Conservation (phyloP, 768 basidiomycete genomes). For the Rhodotorula sphaerocarpa region DNA sequence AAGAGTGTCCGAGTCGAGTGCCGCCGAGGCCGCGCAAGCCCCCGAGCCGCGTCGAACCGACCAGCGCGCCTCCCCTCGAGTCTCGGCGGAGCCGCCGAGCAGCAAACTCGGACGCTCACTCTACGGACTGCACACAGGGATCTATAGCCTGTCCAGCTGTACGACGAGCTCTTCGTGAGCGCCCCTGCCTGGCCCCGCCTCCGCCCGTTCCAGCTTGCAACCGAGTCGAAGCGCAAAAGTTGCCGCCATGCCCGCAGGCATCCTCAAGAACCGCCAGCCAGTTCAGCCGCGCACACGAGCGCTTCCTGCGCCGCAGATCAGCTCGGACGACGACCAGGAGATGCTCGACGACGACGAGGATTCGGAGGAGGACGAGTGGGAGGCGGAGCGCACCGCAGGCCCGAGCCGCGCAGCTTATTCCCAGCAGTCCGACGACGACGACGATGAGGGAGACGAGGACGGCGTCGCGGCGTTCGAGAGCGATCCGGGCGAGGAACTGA, state of each 20-base stretch:
- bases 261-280: not conserved
- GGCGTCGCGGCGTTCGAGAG: conserved; percentile 27
- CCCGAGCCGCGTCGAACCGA: too few relatives aligned
- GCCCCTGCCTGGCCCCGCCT: too few relatives aligned
- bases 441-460: conserved; percentile 22
- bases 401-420: not conserved
- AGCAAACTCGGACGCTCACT: too few relatives aligned
- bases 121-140: too few relatives aligned
- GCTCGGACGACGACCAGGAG: not conserved
- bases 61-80: too few relatives aligned
- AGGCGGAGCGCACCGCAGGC: not conserved
- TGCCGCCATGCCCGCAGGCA: not conserved
- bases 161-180: too few relatives aligned
- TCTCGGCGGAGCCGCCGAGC: too few relatives aligned
- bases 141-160: too few relatives aligned
- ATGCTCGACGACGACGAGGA: conserved; percentile 4
- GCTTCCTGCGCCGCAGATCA: not conserved
- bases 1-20: too few relatives aligned
- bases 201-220: too few relatives aligned
- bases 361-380: conserved; percentile 32
- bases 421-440: conserved; percentile 7
- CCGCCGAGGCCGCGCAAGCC: too few relatives aligned
- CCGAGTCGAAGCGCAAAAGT: too few relatives aligned
- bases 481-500: conserved; percentile 21
- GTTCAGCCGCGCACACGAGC: not conserved